phyloP scores from a whole-genome alignment of 2,329 filamentous ascomycete species.

The Lachnellula willkommii region DNA sequence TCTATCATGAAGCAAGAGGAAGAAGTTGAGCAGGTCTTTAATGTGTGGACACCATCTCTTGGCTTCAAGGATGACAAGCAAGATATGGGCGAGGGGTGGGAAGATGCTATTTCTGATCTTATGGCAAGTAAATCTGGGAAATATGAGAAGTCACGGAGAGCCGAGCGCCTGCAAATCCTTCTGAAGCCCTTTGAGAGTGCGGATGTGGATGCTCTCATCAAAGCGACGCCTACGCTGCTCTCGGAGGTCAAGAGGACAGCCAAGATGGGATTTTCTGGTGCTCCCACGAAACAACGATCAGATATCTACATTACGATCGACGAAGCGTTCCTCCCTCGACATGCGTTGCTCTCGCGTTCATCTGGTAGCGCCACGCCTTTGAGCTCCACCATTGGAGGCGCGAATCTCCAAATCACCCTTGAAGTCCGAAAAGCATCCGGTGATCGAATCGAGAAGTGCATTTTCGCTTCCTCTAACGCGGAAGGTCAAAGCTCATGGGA shows the following conservation, averaged over 20 bases:
- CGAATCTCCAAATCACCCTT: conserved; percentile 79
- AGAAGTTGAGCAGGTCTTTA: conserved; percentile 70
- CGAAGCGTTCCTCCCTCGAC: conserved; percentile 71
- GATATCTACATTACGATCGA: conserved; percentile 91
- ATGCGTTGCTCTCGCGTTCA: conserved; percentile 62
- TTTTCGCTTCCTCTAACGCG: conserved; percentile 79
- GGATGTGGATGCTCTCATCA: conserved; percentile 76
- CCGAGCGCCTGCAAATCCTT: conserved; percentile 74
- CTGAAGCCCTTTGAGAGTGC: conserved; percentile 71
- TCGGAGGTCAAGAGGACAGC: conserved; percentile 74
- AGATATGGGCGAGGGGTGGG: conserved; percentile 60
- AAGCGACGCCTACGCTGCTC: conserved; percentile 79
- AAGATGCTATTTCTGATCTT: conserved; percentile 67
- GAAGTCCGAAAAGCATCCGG: conserved; percentile 78
- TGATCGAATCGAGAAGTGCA: conserved; percentile 80
- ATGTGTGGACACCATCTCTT: conserved; percentile 65
- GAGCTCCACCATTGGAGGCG: conserved; percentile 55
- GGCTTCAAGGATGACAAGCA: conserved; percentile 51
- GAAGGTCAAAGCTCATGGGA: conserved; percentile 79
- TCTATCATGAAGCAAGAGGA: conserved; percentile 64
- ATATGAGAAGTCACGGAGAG: conserved; percentile 66
- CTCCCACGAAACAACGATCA: conserved; percentile 79
- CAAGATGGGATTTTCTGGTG: conserved; percentile 91
- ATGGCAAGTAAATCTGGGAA: conserved; percentile 66
- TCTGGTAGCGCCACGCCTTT: conserved; percentile 71